A percentile compares a stretch with the other conserved stretches of the same genome.
phyloP scores from a whole-genome alignment of 164 flowering plant species.

The Chimonanthus salicifolius region DNA sequence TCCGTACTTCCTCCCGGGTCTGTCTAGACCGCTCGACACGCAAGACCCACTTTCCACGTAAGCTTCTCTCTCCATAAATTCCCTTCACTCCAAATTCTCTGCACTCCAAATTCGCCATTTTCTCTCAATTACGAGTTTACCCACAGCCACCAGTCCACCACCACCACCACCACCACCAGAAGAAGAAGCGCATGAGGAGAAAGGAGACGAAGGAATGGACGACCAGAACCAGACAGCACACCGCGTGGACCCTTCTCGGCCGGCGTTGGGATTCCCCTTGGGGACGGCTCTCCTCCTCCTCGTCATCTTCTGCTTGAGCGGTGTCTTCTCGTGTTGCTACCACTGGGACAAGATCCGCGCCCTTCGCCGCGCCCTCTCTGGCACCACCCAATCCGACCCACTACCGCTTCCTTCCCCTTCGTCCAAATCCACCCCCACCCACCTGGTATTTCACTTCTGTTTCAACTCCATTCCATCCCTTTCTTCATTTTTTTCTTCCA shows the following conservation, averaged over 20 bases:
- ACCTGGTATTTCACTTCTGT: constrained; percentile 28
- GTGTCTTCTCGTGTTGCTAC: constrained; percentile 90
- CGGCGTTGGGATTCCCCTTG: constrained; percentile 84
- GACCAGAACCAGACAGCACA: neutral
- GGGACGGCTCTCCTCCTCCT: constrained; percentile 75
- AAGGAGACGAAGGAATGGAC: neutral
- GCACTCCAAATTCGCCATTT: too few species aligned
- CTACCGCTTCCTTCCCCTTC: constrained; percentile 24
- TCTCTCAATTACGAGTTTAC: too few species aligned
- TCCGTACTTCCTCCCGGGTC: too few species aligned
- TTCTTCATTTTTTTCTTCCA: neutral
- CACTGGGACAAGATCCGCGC: constrained; percentile 88
- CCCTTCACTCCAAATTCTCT: too few species aligned
- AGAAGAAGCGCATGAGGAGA: neutral
- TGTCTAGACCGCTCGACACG: too few species aligned
- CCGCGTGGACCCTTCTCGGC: constrained; percentile 49
- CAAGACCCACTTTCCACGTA: too few species aligned
- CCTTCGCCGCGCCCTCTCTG: constrained; percentile 43
- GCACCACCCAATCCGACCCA: constrained; percentile 20
- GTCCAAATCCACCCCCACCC: constrained; percentile 30
- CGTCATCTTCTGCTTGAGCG: constrained; percentile 71
- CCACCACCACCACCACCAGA: too few species aligned
- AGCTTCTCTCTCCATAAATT: too few species aligned
- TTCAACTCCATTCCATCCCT: too few species aligned
- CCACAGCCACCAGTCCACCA: too few species aligned